Conservation (phyloP, 805 yeast genomes). For the Candida pseudofarinosa region DNA sequence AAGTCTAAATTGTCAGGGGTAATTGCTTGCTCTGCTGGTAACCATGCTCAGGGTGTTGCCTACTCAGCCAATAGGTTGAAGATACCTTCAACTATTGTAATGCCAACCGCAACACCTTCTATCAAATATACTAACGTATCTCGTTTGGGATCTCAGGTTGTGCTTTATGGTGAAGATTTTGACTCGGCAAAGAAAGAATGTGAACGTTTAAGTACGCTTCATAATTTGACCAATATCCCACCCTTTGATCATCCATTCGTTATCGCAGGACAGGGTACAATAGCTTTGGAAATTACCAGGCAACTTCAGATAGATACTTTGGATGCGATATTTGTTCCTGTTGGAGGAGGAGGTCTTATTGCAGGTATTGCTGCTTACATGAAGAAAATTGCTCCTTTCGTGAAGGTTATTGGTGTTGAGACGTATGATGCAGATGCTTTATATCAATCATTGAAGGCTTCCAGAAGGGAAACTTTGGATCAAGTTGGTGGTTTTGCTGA, state of each 20-base stretch:
- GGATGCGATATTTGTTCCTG: slow-evolving; percentile 84
- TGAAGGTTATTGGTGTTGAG: slow-evolving; percentile 92
- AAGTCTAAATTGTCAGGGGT: slow-evolving; percentile 75
- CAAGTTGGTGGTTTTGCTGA: slow-evolving; percentile 97
- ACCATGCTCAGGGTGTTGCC: slow-evolving; percentile 99
- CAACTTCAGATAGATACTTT: slow-evolving; percentile 76
- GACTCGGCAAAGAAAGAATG: slow-evolving; percentile 95
- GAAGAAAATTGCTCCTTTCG: slow-evolving; percentile 96
- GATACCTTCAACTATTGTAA: slow-evolving; percentile 93
- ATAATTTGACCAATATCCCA: slow-evolving; percentile 86
- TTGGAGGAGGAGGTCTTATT: slow-evolving; percentile 96
- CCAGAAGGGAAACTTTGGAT: slow-evolving; percentile 52
- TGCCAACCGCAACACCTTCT: slow-evolving; percentile 97
- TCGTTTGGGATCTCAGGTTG: slow-evolving; percentile 91
- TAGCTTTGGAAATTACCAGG: slow-evolving; percentile 87
- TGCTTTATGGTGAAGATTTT: slow-evolving; percentile 87
- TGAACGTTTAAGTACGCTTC: slow-evolving; percentile 58
- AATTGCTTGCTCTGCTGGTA: slow-evolving; percentile 97
- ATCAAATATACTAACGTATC: slow-evolving; percentile 91
- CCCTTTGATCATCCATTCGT: slow-evolving; percentile 98
- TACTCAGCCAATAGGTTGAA: slow-evolving; percentile 79
- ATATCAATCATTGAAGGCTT: slow-evolving; percentile 58
- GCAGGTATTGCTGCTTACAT: slow-evolving; percentile 89
- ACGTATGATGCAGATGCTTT: slow-evolving; percentile 95
- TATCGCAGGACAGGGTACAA: slow-evolving; percentile 98